Evolutionary conservation across 2,329 filamentous ascomycete genomes (phyloP), one percentile per base, ranked within the genome.

Genomic region (Alternaria sp.): DNA sequence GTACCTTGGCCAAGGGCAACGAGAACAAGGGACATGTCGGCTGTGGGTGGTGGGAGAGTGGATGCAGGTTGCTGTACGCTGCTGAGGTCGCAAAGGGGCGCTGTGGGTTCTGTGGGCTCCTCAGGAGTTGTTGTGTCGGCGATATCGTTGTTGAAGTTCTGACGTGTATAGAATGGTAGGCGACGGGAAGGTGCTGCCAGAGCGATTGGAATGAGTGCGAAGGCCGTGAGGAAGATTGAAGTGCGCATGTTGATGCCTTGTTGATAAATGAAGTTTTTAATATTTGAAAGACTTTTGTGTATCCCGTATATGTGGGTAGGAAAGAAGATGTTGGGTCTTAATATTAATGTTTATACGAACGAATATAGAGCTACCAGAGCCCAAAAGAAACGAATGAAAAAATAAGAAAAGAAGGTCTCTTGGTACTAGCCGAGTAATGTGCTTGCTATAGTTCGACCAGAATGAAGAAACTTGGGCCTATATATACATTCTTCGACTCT

Each of bases 1-100:
- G 80, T 82, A 37, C 83, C 83, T 24, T 77, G 72, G 53, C 82
- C 83, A 21, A 82, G 61, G 5, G 79, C 78, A 49, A 84, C 69
- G 60, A 80, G 77, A 56, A 80, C 75, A 48, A 84, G 78, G 8
- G 60, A 56, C 26, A 72, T 61, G 60, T 69, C 66, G 4, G 67
- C 50, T 7, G 67, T 53, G 6, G 72, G 72, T 7, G 70, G 63
- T 17, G 61, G 61, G 14, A 77, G 65, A 11, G 62, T 64, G 51
- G 61, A 75, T 31, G 65, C 17, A 7, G 75, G 75, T 51, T 74
- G 74, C 11, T 58, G 29, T 23, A 71, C 17, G 23, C 33, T 53
- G 14, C 60, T 52, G 29, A 75, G 65, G 51, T 74, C 63, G 62
- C 75, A 77, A 13, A 61, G 36, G 21, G 56, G 45, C n/a, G 49